phyloP scores from a whole-genome alignment of 176 grass and related monocot genomes.

The Carex pumila region DNA sequence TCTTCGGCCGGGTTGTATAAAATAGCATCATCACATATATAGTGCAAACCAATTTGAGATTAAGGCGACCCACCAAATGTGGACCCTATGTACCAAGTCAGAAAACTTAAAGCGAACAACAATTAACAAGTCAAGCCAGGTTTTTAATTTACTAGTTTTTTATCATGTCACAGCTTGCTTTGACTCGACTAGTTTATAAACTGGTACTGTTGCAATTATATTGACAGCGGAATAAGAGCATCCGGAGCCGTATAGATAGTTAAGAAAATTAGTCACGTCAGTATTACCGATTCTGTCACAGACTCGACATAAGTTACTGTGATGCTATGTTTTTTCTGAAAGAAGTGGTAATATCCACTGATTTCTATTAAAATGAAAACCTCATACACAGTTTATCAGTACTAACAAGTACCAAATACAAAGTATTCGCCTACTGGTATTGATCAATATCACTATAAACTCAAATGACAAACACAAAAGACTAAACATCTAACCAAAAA shows the following conservation, averaged over 20 bases:
- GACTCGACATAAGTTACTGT: too few relatives aligned
- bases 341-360: too few relatives aligned
- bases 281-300: too few relatives aligned
- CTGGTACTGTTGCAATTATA: not conserved
- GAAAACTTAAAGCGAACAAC: not conserved
- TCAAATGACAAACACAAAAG: too few relatives aligned
- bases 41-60: not conserved
- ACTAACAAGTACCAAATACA: too few relatives aligned
- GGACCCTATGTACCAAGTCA: not conserved
- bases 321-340: too few relatives aligned
- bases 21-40: not conserved
- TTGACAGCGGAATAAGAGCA: not conserved
- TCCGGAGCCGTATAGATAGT: not conserved
- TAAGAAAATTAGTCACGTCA: too few relatives aligned
- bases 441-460: too few relatives aligned
- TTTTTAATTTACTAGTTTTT: not conserved
- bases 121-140: not conserved
- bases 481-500: too few relatives aligned
- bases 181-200: not conserved
- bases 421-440: too few relatives aligned
- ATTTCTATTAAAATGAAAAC: too few relatives aligned
- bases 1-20: not conserved
- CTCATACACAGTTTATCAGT: too few relatives aligned
- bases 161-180: not conserved
- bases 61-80: not conserved